Percentiles rank a stretch among this genome's conserved stretches.
Evolutionary conservation across 331 rosid genomes (phyloP).

Genomic region (Malus hybrid): DNA sequence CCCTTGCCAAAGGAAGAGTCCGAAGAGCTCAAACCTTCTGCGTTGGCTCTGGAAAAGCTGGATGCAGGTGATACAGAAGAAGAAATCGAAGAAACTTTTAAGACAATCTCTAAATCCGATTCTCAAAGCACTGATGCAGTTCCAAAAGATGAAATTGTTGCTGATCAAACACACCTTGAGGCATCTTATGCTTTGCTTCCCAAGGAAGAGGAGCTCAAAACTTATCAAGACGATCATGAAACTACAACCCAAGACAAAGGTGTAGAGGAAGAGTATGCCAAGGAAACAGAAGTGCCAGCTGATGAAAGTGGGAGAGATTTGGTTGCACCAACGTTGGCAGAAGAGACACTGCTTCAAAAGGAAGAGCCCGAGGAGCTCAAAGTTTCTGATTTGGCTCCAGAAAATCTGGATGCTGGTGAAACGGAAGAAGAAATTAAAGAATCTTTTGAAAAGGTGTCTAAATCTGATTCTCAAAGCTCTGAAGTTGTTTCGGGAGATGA

Average conservation of each 20-base stretch:
- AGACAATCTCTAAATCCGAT: too few species aligned
- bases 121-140: too few species aligned
- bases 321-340: too few species aligned
- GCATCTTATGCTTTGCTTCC: too few species aligned
- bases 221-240: not conserved
- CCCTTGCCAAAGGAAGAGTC: slow-evolving; percentile 8
- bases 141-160: too few species aligned
- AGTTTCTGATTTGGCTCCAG: slow-evolving; percentile 4
- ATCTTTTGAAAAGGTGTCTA: not conserved
- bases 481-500: not conserved
- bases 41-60: not conserved
- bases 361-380: slow-evolving; percentile 3
- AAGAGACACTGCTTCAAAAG: not conserved
- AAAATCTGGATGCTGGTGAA: not conserved
- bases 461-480: not conserved
- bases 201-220: not conserved
- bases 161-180: too few species aligned
- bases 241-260: not conserved
- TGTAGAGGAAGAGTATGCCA: not conserved
- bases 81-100: too few species aligned
- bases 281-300: not conserved
- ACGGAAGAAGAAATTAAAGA: slow-evolving; percentile 9
- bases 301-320: slow-evolving; percentile 1
- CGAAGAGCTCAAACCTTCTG: not conserved
- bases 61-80: too few species aligned